phyloP scores from a whole-genome alignment of 768 basidiomycete genomes.

The Auricularia auricula-judae region DNA sequence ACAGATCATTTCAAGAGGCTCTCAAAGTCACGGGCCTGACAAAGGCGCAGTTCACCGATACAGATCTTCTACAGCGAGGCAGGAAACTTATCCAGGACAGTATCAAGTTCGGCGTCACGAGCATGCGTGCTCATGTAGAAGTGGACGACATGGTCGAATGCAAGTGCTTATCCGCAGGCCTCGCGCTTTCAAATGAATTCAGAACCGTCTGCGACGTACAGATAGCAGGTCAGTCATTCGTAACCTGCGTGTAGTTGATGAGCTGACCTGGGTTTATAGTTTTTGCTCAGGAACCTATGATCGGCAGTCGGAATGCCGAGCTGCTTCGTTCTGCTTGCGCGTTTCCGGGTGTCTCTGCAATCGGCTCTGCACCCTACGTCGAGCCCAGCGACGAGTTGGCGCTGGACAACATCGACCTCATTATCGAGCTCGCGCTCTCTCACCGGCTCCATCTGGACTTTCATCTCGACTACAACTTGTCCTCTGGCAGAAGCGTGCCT shows the following conservation, averaged over 20 bases:
- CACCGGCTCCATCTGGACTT: conserved; percentile 42
- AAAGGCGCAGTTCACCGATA: conserved; percentile 36
- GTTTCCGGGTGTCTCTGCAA: conserved; percentile 31
- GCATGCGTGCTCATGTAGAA: conserved; percentile 60
- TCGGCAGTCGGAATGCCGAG: conserved; percentile 34
- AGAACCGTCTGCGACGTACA: conserved; percentile 41
- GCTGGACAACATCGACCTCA: conserved; percentile 40
- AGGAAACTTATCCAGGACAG: conserved; percentile 44
- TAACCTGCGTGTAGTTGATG: no score
- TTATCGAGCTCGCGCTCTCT: conserved; percentile 36
- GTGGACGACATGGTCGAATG: conserved; percentile 44
- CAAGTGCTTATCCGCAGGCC: conserved; percentile 41
- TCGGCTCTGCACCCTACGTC: conserved; percentile 59
- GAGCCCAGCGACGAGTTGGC: conserved; percentile 39
- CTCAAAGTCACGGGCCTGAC: conserved; percentile 38
- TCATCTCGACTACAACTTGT: conserved; percentile 58
- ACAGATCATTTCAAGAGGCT: conserved; percentile 46
- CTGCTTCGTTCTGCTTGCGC: conserved; percentile 31
- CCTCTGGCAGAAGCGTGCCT: conserved; percentile 31
- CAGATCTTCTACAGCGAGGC: conserved; percentile 43
- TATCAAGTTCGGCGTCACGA: conserved; percentile 49
- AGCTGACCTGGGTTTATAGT: conserved; percentile 21
- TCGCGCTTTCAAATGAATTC: conserved; percentile 36
- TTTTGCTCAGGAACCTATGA: conserved; percentile 54
- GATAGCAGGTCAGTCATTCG: conserved; percentile 34